Evolutionary conservation across 129 eudicot genomes (phyloP).

Genomic region (Calendula officinalis): DNA sequence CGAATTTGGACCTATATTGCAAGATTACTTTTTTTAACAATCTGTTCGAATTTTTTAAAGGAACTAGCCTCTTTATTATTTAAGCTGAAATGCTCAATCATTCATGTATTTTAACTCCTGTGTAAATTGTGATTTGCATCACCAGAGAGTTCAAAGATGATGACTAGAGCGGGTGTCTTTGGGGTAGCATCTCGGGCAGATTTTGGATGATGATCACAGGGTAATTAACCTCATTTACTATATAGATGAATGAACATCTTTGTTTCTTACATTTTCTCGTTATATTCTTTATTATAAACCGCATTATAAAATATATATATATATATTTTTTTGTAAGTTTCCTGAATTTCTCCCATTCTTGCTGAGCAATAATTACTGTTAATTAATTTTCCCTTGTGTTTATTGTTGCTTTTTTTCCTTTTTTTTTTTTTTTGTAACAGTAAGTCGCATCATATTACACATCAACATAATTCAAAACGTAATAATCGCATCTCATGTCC

Average conservation of each 20-base stretch:
- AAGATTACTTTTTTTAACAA: too few species aligned
- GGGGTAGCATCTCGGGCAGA: conserved; percentile 16
- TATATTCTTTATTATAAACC: conserved; percentile 9
- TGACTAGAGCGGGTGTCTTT: conserved; percentile 41
- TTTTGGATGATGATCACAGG: conserved; percentile 16
- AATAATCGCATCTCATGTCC: too few species aligned
- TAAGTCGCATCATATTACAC: background rate
- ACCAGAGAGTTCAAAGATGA: conserved; percentile 98
- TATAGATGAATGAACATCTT: conserved; percentile 37
- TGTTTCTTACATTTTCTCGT: conserved; percentile 21
- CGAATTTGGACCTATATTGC: too few species aligned
- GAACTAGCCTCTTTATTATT: background rate
- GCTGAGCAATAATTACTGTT: conserved; percentile 25
- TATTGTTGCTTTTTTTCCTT: background rate
- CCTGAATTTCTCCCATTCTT: conserved; percentile 5
- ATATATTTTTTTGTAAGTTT: conserved; percentile 16
- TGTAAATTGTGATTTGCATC: conserved; percentile 18
- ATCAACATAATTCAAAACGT: too few species aligned
- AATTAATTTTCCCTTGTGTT: conserved; percentile 13
- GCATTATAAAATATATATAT: background rate
- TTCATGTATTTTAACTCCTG: background rate
- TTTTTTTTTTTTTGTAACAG: too few species aligned
- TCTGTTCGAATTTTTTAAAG: too few species aligned
- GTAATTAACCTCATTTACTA: conserved; percentile 31
- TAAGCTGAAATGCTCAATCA: background rate